Evolutionary conservation across 2,329 filamentous ascomycete genomes (phyloP), one percentile per base, ranked within the genome.

Genomic region (Hypoxylon sp.): DNA sequence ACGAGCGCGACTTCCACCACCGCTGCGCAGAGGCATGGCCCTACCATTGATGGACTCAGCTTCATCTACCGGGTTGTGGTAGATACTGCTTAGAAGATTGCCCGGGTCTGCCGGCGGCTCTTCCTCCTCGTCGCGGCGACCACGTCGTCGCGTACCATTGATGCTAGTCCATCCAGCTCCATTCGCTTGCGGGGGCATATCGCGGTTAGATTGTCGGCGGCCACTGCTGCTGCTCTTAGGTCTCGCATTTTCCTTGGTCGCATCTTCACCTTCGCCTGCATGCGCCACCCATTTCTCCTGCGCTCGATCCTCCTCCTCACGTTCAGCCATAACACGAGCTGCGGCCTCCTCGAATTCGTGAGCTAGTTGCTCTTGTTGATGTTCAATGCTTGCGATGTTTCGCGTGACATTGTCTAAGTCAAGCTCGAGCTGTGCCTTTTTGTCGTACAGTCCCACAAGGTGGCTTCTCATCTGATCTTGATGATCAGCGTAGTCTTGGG

Each of bases 41-140:
- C 71, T 75, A 41, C 72, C 70, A 19, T 65, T 74, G 2, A 74
- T 60, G 11, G 49, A 52, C 7, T 72, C 66, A 14, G 63, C 49
- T 30, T 78, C 77, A 10, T 78, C 75, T 3, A 77, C 71, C 9
- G 76, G 76, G 13, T 77, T 76, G 46, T 78, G 77, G 50, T 78
- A 79, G 45, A 76, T 74, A 41, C 73, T 78, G 32, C 75, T 74
- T 14, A 78, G 72, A 11, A 79, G 58, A 28, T 77, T 76, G 21
- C 76, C 75, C 0, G 75, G 75, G 52, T 78, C 73, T 5, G 69
- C 65, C 3, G 74, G 75, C 23, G 73, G 71, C 41, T 76, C 74
- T 21, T 76, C 75, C 28, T 76, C 74, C 2, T 75, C 71, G 3
- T 75, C 75, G 23, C 74, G 71, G 21, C 72, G 72, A 45, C 69